These are phyloP conservation scores for Candolleomyces aberdarensis DNA, from an alignment of 768 basidiomycete species.

Conservation along the genomic window DNA sequence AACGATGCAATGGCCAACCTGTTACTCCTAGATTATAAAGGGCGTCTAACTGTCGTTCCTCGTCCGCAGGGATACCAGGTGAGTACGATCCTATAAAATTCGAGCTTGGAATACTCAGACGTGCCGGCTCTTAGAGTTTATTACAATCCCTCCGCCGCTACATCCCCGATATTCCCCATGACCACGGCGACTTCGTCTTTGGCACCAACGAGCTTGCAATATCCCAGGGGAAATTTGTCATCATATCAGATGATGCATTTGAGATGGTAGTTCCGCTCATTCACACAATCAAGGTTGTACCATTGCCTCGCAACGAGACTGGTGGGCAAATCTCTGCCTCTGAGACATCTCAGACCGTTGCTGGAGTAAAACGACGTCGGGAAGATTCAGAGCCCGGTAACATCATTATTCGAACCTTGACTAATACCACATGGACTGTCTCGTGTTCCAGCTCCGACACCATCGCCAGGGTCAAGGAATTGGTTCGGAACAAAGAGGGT, in stretches of 20 bases:
- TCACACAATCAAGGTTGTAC: neutral
- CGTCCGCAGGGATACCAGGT: too few relatives aligned
- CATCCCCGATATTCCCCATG: too few relatives aligned
- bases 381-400: too few relatives aligned
- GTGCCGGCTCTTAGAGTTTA: too few relatives aligned
- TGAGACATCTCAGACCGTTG: neutral
- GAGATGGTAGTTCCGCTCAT: neutral
- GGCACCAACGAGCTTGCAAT: neutral
- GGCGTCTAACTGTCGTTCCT: too few relatives aligned
- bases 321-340: neutral
- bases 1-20: too few relatives aligned
- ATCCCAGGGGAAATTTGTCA: neutral
- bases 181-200: neutral
- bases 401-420: too few relatives aligned
- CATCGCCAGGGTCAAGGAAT: neutral
- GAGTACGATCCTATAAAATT: too few relatives aligned
- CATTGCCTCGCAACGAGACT: neutral
- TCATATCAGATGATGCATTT: neutral
- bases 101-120: too few relatives aligned
- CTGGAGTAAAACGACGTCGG: too few relatives aligned
- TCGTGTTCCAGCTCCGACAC: neutral
- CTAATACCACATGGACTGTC: neutral
- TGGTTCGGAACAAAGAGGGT: neutral
- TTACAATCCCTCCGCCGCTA: too few relatives aligned
- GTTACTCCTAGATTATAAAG: too few relatives aligned